Conservation (phyloP, 2,329 filamentous ascomycete genomes). For the Metarhizium rileyi region DNA sequence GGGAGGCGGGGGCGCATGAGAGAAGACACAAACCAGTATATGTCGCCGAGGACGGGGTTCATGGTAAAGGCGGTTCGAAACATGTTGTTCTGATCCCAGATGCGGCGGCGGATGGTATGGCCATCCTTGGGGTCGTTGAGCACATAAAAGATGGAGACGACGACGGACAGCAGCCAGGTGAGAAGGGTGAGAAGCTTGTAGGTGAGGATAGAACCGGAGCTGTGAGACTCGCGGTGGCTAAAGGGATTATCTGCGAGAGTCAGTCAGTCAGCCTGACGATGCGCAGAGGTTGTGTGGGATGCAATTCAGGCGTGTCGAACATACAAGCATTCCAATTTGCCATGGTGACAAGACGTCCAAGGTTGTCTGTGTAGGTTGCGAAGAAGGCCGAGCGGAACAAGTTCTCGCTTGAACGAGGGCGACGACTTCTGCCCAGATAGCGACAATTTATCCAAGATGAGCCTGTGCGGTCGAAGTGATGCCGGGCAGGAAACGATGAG, state of each 20-base stretch:
- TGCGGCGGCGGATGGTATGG: slow-evolving; percentile 46
- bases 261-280: background rate
- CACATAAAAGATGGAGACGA: slow-evolving; percentile 67
- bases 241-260: slow-evolving; percentile 61
- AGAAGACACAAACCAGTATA: slow-evolving; percentile 60
- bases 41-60: slow-evolving; percentile 51
- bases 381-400: too few species aligned
- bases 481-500: too few species aligned
- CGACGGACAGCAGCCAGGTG: slow-evolving; percentile 64
- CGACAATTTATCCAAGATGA: too few species aligned
- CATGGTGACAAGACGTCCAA: slow-evolving; percentile 10
- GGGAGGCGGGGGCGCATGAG: slow-evolving; percentile 8
- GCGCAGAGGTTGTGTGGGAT: too few species aligned
- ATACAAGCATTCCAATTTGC: slow-evolving; percentile 10
- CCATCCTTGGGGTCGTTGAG: slow-evolving; percentile 55
- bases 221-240: slow-evolving; percentile 57
- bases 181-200: slow-evolving; percentile 70
- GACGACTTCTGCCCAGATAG: too few species aligned
- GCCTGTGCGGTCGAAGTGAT: too few species aligned
- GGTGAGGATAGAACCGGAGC: slow-evolving; percentile 47
- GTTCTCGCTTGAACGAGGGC: too few species aligned
- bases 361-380: too few species aligned
- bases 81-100: slow-evolving; percentile 64
- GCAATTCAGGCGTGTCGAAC: too few species aligned
- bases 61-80: slow-evolving; percentile 66